Evolutionary conservation across 805 yeast genomes (phyloP), one percentile per base, ranked within the genome.

Genomic region (Spencermartinsiella europaea): DNA sequence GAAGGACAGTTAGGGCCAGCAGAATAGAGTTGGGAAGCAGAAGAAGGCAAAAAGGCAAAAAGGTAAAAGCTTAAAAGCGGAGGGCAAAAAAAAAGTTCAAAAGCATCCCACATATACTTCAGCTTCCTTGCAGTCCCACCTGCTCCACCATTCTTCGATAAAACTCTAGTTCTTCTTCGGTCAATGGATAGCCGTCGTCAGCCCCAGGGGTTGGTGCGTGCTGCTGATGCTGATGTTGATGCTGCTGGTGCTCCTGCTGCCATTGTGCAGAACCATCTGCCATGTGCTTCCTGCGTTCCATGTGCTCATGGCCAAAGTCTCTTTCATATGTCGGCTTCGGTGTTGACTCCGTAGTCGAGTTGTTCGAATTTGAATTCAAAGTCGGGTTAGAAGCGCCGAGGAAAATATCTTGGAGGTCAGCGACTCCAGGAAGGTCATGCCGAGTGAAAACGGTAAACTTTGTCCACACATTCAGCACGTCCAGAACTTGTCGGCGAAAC

Each of bases 401-500:
- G 12, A 12, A 15, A n/a, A 38, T 20, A 21, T 38, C 19, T 17
- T 22, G 33, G 19, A 38, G 22, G 8, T 20, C 31, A 27, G 20
- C 42, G 14, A 20, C 25, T 10, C 16, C 21, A 5, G 34, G 16
- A 7, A 38, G 34, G 16, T 38, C 42, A n/a, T 20, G 16, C 10
- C 42, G 33, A n/a, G 42, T 38, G 34, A 38, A 38, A 34, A 38
- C 42, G 5, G 15, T 12, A 17, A 38, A 38, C 12, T 25, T 14
- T 12, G 10, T 14, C 42, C 42, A 38, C 14, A 22, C n/a, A 16
- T 38, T 17, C 42, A 38, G 19, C 21, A 38, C 42, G 19, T 22
- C 21, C 12, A 19, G 17, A 19, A 38, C 22, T 36, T 50, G 53
- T 10, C 53, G 40, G 15, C 21, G 27, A 37, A 50, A 50, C 5